phyloP scores from a whole-genome alignment of 306 rosid species.

The Arachis stenosperma region DNA sequence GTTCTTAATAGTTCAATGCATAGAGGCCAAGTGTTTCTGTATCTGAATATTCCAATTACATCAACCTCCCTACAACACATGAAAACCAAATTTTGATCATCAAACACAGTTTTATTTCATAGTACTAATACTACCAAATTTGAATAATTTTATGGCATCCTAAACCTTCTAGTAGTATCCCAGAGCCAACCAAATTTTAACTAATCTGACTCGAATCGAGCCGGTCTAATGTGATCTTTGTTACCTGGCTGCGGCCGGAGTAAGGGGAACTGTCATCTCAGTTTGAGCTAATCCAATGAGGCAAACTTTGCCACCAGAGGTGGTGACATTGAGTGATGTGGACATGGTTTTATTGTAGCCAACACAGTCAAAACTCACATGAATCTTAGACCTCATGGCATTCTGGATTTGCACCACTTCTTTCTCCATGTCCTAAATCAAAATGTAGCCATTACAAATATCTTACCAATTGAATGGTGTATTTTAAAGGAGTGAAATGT shows the following conservation, averaged over 20 bases:
- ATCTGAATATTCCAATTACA: slow-evolving; percentile 51
- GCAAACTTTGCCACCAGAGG: slow-evolving; percentile 56
- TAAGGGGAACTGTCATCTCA: slow-evolving; percentile 47
- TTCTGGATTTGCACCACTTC: slow-evolving; percentile 41
- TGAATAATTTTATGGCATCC: background rate
- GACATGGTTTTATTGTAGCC: slow-evolving; percentile 51
- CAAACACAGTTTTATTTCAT: too few relatives aligned
- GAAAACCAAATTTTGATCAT: background rate
- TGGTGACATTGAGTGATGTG: slow-evolving; percentile 45
- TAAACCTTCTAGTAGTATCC: background rate
- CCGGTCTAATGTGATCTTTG: background rate
- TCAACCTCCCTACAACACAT: slow-evolving; percentile 44
- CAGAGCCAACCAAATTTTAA: too few relatives aligned
- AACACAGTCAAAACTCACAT: slow-evolving; percentile 52
- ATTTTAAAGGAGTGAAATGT: background rate
- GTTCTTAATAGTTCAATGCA: slow-evolving; percentile 51
- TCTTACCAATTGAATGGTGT: too few relatives aligned
- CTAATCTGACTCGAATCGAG: too few relatives aligned
- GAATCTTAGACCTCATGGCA: slow-evolving; percentile 42
- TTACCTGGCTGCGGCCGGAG: slow-evolving; percentile 46
- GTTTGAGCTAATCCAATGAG: slow-evolving; percentile 47
- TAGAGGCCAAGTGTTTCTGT: slow-evolving; percentile 55
- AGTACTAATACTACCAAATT: background rate
- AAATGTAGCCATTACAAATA: background rate
- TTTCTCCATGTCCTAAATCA: slow-evolving; percentile 41